Base-by-base conservation (phyloP, 2,329 filamentous ascomycete species). In the Fusarium circinatum region DNA sequence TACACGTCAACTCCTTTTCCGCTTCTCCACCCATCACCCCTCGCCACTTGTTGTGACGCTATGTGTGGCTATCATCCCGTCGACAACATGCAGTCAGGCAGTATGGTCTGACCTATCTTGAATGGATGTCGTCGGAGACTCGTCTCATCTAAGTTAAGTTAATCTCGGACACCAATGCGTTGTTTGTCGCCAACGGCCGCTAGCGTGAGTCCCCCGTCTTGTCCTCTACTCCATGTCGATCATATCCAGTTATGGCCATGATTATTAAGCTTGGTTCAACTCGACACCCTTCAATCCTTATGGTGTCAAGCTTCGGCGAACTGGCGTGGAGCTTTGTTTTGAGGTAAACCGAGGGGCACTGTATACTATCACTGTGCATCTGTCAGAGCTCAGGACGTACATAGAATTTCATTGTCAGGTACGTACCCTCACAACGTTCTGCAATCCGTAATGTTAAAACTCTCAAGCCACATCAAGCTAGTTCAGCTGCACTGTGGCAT, bases 101-200 rank as follows among this genome's bases (percentile, higher is more conserved):
- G 34, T 55, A 28, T 26, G 20, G 24, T 56, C 57, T 48, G 52
- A 38, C 32, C 45, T 32, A 42, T 66, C 42, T 73, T 28, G 39
- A 71, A 55, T 45, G 54, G 56, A 61, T 67, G 28, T 63, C 62
- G 68, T 68, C 71, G 59, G 68, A 65, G 58, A 67, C 68, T 62
- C 58, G 58, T 74, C 71, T 74, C 71, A 68, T 74, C 71, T 74
- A 65, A 70, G 66, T 70, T 70, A 65, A 70, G 66, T 70, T 64
- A 68, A 74, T 68, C 62, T 75, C 65, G 65, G 72, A 67, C 65
- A 62, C 72, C 69, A 74, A 67, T 59, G 63, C 72, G 57, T 62
- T 64, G 30, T 72, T 63, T 74, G 72, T 72, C 61, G 58, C 62
- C 72, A 78, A 78, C 76, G 76, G 76, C 75, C 75, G 72, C 73